Base-by-base conservation (phyloP, 192 early-diverging fungal species). In the Backusella westeae region DNA sequence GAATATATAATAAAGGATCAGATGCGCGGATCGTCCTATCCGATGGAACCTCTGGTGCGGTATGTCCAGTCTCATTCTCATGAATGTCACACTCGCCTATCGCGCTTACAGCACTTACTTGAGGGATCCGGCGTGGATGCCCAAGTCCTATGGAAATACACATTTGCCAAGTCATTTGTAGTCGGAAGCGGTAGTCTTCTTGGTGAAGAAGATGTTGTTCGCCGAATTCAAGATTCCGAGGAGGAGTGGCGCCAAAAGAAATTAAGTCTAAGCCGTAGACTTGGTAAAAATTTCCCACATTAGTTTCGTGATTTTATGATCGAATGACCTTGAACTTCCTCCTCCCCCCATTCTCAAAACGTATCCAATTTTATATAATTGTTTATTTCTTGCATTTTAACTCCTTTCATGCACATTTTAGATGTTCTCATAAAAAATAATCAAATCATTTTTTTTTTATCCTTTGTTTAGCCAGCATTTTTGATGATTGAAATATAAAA, bases 91-190 rank as follows among this genome's bases (percentile, higher is more conserved):
- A 81, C 80, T 14, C 75, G 76, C 0, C 59, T 81, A 7, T 75
- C 76, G 15, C 39, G 65, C 19, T 32, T 81, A 26, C 76, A 77
- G 14, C 76, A 81, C 19, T 29, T 74, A 34, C 36, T 81, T 10
- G 76, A 73, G 29, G 80, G 71, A 42, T 68, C 70, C 6, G 76
- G 80, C 1, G 80, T 81, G 0, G 80, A 81, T 72, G 67, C 76
- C 12, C 72, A 77, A 3, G 68, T 81, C 26, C 67, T 81, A 46
- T 81, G 80, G 80, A 81, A 81, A 34, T 81, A 81, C 19, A 49
- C 80, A 4, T 81, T 81, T 78, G 80, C 80, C 7, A 78, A 67
- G 53, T 73, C 80, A 0, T 81, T 74, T 72, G 76, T 75, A 0
- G 68, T 71, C 4, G 76, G 80, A 21, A 77, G 74, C 56, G 76